Base-by-base conservation (phyloP, 2,329 filamentous ascomycete species). In the Alternaria incomplexa region DNA sequence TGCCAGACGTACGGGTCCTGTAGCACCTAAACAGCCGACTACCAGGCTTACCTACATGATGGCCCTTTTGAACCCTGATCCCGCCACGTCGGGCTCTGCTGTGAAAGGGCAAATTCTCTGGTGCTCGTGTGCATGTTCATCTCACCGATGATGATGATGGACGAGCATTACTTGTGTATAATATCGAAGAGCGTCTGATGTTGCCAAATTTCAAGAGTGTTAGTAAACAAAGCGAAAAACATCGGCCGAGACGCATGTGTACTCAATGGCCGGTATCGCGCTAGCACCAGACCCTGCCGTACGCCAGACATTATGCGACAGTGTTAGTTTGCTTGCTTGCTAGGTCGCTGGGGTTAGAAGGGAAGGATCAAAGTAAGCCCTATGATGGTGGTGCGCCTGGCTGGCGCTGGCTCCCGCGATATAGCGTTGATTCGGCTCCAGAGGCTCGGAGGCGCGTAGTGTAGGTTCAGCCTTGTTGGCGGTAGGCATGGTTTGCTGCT, bases 71-170 rank as follows among this genome's bases (percentile, higher is more conserved):
- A 62, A 45, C 60, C 56, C 50, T 59, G 61, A 68, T 68, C 67
- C 74, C 72, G 73, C 68, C 71, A 73, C 67, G 61, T 64, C 73
- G 68, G 36, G 70, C 68, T 45, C 59, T 62, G 52, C 45, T n/a
- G 52, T 25, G 64, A 66, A 73, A 67, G 70, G 25, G 57, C 45
- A 60, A 59, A 64, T 50, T 12, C 32, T 64, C 59, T 53, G 62
- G 52, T 54, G 62, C 53, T 56, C 47, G 36, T 61, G 46, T 57
- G 62, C 62, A 60, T 60, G 36, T 51, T 58, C 28, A 17, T 61
- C 58, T 68, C 56, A 68, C 67, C 67, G 63, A 69, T 69, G 51
- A 56, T 46, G 48, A 20, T 46, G 48, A n/a, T 56, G 30, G 10
- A 32, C 47, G 45, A 17, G 32, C 44, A 15, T 60, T 55, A 44